A percentile compares a stretch with the other conserved stretches of the same genome.
Evolutionary conservation across 495 filamentous ascomycete genomes (phyloP).

Genomic region (Elasticomyces elasticus): DNA sequence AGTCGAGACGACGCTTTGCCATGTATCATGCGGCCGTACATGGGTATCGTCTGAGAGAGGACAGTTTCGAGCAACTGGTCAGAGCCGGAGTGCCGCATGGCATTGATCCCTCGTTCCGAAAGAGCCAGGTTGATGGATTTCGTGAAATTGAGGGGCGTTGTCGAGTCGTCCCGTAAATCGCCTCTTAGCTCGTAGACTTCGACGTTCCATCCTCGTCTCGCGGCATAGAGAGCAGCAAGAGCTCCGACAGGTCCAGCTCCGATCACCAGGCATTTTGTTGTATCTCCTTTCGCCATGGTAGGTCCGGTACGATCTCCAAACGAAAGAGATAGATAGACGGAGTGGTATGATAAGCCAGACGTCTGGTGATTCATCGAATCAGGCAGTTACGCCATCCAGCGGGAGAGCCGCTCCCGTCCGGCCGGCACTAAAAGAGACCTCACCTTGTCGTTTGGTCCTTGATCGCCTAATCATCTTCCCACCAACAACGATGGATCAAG

Average conservation of each 20-base stretch:
- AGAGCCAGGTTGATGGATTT: slow-evolving; percentile 95
- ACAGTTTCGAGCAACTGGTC: slow-evolving; percentile 61
- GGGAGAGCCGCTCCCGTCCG: no score
- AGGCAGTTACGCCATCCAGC: no score
- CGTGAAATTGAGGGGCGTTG: slow-evolving; percentile 85
- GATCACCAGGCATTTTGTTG: slow-evolving; percentile 67
- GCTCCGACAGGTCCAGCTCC: slow-evolving; percentile 91
- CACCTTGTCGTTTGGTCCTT: no score
- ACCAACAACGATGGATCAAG: neutral
- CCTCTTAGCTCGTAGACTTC: slow-evolving; percentile 89
- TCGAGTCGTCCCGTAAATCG: slow-evolving; percentile 77
- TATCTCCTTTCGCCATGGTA: slow-evolving; percentile 10
- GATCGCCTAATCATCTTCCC: no score
- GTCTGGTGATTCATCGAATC: no score
- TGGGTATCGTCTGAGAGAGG: slow-evolving; percentile 69
- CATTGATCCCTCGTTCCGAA: slow-evolving; percentile 87
- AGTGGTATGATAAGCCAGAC: no score
- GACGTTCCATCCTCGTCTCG: slow-evolving; percentile 72
- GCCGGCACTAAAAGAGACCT: no score
- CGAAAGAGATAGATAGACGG: no score
- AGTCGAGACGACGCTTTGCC: slow-evolving; percentile 51
- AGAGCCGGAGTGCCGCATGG: slow-evolving; percentile 58
- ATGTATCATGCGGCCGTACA: slow-evolving; percentile 97
- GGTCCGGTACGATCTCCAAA: no score
- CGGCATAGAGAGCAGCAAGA: slow-evolving; percentile 85